These are phyloP conservation scores for Aspergillus sp. DNA, from an alignment of 2,329 filamentous ascomycete genomes.

Conservation along the genomic window DNA sequence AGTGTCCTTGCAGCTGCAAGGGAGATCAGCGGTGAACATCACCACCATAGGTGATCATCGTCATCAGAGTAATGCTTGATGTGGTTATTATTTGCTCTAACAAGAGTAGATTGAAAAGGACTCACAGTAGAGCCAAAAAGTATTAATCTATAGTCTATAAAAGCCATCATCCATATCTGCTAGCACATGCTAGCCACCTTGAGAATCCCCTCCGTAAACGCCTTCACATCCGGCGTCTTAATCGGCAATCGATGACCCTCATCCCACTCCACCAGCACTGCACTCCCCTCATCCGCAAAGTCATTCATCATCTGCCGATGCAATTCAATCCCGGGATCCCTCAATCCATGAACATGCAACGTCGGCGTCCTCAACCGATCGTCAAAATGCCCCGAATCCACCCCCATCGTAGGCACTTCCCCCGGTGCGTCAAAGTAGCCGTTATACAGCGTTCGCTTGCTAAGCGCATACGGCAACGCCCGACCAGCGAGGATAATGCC, in stretches of 20 bases:
- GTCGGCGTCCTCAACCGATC: conserved; percentile 53
- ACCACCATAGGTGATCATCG: too few species aligned
- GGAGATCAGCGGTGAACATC: too few species aligned
- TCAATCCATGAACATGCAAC: conserved; percentile 63
- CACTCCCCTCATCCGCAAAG: conserved; percentile 55
- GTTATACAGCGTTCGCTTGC: neutral
- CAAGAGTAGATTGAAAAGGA: too few species aligned
- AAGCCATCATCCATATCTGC: too few species aligned
- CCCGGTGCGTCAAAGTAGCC: neutral
- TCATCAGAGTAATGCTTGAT: too few species aligned
- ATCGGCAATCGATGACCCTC: conserved; percentile 68
- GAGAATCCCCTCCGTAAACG: conserved; percentile 50
- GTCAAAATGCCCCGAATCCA: neutral
- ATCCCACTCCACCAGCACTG: conserved; percentile 65
- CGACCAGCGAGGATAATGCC: conserved; percentile 59
- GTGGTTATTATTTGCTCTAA: too few species aligned
- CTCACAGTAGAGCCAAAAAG: too few species aligned
- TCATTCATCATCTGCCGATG: conserved; percentile 53
- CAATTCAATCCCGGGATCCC: conserved; percentile 55
- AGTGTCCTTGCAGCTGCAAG: too few species aligned
- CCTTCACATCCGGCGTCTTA: conserved; percentile 60
- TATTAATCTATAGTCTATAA: too few species aligned
- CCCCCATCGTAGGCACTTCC: neutral
- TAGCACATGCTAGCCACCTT: conserved; percentile 34
- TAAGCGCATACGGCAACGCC: neutral